Evolutionary conservation across 306 rosid genomes (phyloP).

Genomic region (Coriaria nepalensis): DNA sequence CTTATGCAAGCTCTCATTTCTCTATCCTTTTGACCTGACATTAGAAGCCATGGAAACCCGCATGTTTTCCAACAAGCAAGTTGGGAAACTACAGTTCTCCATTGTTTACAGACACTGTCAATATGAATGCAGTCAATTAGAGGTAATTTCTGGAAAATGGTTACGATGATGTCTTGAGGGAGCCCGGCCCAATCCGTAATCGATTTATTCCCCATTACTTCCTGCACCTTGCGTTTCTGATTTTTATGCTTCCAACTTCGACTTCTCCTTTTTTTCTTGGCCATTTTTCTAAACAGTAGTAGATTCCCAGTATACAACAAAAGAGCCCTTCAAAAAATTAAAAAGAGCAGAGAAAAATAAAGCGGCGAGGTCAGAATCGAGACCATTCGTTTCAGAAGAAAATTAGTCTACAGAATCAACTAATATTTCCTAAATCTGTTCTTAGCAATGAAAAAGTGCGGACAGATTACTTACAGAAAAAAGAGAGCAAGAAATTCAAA

Average conservation of each 20-base stretch:
- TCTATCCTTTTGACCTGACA: conserved; percentile 38
- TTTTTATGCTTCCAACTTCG: conserved; percentile 13
- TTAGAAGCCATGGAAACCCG: conserved; percentile 51
- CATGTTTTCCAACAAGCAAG: conserved; percentile 28
- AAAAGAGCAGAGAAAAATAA: neutral
- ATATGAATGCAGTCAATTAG: conserved; percentile 35
- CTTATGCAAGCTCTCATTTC: conserved; percentile 35
- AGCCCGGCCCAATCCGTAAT: conserved; percentile 38
- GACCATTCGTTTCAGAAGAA: too few species aligned
- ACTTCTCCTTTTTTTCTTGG: conserved; percentile 19
- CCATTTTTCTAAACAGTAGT: conserved; percentile 17
- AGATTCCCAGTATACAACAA: conserved; percentile 12
- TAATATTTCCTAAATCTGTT: too few species aligned
- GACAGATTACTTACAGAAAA: too few species aligned
- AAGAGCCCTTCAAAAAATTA: neutral
- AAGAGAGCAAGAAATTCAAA: too few species aligned
- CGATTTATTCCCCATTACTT: neutral
- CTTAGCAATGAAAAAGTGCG: too few species aligned
- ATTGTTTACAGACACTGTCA: conserved; percentile 38
- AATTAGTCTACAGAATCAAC: too few species aligned
- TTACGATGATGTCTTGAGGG: conserved; percentile 21
- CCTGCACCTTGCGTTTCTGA: conserved; percentile 5
- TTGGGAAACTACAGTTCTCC: conserved; percentile 39
- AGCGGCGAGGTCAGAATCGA: too few species aligned
- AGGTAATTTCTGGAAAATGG: conserved; percentile 25